phyloP scores from a whole-genome alignment of 176 grass and related monocot genomes.

The Thalia dealbata region DNA sequence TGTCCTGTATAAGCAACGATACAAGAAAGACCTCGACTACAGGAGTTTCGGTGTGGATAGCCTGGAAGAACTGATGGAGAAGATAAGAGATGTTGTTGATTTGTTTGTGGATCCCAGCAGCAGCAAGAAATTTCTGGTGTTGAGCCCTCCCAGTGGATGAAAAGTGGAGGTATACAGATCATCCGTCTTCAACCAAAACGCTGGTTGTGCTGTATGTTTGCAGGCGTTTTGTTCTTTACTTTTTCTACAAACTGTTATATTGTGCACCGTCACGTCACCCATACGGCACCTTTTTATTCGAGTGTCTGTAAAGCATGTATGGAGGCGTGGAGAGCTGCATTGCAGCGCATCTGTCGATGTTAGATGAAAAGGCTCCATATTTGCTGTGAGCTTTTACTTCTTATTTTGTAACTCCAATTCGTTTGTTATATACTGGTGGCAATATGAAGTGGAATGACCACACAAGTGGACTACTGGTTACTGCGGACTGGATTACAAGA shows the following conservation, averaged over 20 bases:
- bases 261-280: background rate
- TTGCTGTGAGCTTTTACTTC: background rate
- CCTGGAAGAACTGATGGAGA: constrained; percentile 64
- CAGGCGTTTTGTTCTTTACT: background rate
- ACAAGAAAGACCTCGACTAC: constrained; percentile 74
- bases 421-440: background rate
- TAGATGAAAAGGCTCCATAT: background rate
- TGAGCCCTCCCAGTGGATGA: constrained; percentile 26
- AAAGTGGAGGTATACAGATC: background rate
- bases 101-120: constrained; percentile 31
- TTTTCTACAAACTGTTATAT: background rate
- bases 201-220: background rate
- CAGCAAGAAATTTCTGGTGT: constrained; percentile 52
- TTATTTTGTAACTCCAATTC: background rate
- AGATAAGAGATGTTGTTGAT: constrained; percentile 60
- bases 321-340: background rate
- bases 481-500: background rate
- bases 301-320: constrained; percentile 8
- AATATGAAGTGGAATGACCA: background rate
- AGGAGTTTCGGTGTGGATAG: constrained; percentile 48
- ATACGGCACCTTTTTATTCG: constrained; percentile 1
- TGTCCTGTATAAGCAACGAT: constrained; percentile 56
- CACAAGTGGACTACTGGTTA: background rate
- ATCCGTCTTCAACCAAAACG: background rate
- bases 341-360: background rate